These are phyloP conservation scores for Pyropia haitanensis DNA, from an alignment of 23 red algal species.

Conservation along the genomic window DNA sequence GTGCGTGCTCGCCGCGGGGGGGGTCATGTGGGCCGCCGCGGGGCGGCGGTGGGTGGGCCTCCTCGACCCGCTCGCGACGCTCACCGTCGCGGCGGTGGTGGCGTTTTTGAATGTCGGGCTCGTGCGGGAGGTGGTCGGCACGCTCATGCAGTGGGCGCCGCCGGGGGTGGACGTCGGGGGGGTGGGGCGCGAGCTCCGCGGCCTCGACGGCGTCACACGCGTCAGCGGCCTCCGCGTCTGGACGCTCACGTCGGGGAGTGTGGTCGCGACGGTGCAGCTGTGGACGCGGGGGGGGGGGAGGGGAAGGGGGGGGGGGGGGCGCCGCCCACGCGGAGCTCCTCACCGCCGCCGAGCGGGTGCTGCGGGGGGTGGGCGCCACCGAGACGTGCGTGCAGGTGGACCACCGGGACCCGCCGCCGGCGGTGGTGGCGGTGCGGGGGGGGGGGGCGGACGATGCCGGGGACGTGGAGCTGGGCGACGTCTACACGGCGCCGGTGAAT, in stretches of 20 bases:
- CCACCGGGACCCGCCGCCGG: no score
- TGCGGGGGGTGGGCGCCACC: no score
- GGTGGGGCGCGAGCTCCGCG: not conserved
- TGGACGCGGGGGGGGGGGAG: not conserved
- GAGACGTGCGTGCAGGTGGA: no score
- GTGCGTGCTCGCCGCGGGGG: constrained; percentile 37
- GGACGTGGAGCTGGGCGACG: no score
- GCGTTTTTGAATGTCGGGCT: constrained; percentile 28
- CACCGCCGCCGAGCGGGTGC: no score
- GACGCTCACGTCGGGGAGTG: constrained; percentile 31
- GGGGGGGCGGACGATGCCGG: no score
- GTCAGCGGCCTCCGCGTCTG: constrained; percentile 38
- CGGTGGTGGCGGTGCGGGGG: no score
- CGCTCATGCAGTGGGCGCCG: constrained; percentile 38
- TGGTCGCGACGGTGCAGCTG: constrained; percentile 17
- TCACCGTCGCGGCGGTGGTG: constrained; percentile 36
- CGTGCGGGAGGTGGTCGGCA: constrained; percentile 17
- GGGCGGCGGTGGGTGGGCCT: not conserved
- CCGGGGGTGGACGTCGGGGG: not conserved
- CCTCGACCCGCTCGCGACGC: constrained; percentile 42
- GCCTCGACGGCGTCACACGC: constrained; percentile 9
- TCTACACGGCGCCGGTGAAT: no score
- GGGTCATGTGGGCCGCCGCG: constrained; percentile 27
- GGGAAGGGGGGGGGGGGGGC: no score
- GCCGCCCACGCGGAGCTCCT: no score